phyloP scores from a whole-genome alignment of 2,329 filamentous ascomycete species.

The Nemania bipapillata region DNA sequence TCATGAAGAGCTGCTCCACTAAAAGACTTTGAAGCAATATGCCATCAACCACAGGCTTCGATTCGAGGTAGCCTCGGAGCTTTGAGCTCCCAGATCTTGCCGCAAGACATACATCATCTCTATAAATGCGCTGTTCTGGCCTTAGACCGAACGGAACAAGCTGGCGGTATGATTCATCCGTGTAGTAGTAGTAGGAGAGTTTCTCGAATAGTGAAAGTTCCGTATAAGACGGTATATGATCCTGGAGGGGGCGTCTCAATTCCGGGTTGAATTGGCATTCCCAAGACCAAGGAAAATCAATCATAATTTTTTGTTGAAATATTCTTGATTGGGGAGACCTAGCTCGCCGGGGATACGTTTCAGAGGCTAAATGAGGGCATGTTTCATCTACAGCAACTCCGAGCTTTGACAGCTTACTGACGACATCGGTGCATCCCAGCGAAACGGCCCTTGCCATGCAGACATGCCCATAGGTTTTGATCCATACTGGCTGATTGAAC shows the following conservation, averaged over 20 bases:
- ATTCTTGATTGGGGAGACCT: too few relatives aligned
- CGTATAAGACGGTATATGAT: too few relatives aligned
- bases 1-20: background rate
- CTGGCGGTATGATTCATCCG: background rate
- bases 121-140: background rate
- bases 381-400: slow-evolving; percentile 3
- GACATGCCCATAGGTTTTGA: background rate
- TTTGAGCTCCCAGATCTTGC: background rate
- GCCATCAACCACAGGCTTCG: background rate
- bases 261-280: too few relatives aligned
- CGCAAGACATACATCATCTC: background rate
- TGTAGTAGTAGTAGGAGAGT: background rate
- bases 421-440: background rate
- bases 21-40: background rate
- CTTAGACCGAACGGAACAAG: background rate
- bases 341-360: too few relatives aligned
- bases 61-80: background rate
- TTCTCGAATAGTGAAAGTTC: background rate
- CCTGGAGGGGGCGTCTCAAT: background rate
- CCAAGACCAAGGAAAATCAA: background rate
- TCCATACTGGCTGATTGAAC: background rate
- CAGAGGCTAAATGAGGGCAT: too few relatives aligned
- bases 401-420: background rate
- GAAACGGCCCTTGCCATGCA: background rate
- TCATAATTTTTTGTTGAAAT: too few relatives aligned